Base-by-base conservation (phyloP, 768 basidiomycete genomes). In the Tremella fuciformis region DNA sequence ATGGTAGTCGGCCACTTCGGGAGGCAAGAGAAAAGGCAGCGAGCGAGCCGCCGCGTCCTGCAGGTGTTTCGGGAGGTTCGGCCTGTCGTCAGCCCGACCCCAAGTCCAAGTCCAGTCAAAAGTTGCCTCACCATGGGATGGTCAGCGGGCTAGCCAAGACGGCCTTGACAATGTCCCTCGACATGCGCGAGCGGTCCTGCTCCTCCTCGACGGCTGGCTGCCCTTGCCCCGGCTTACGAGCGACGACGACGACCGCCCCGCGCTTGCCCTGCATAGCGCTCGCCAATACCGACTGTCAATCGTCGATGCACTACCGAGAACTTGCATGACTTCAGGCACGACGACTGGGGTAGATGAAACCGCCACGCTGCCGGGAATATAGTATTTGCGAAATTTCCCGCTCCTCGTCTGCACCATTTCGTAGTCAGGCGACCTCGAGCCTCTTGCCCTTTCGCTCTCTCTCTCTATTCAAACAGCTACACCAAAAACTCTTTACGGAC, bases 401-500 rank as follows among this genome's bases (percentile, higher is more conserved):
- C 29, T 34, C 29, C 29, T 34, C 29, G 4, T 34, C 29, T n/a
- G n/a, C n/a, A n/a, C n/a, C n/a, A n/a, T n/a, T n/a, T n/a, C n/a
- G n/a, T n/a, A n/a, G 19, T 19, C 53, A 18, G 44, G n/a, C 16
- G 15, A 46, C 46, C 25, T 37, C 19, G 24, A 21, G 13, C 29
- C 19, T 26, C 11, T 22, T 18, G n/a, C 51, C 15, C 11, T 22
- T 18, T 34, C 51, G 18, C 40, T 48, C 34, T 13, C 26, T 44
- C 53, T 56, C 59, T 29, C 15, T 40, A 25, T n/a, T 34, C 39
- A 62, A 49, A 57, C 38, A 38, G 18, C 54, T 50, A 47, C 25
- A 16, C 13, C 29, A 26, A 57, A 59, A 53, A 66, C 73, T 75
- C 74, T 64, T 70, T 75, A 73, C 74, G 74, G 74, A 71, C 72